phyloP scores from a whole-genome alignment of 305 asterid species.

The Fraxinus velutina region DNA sequence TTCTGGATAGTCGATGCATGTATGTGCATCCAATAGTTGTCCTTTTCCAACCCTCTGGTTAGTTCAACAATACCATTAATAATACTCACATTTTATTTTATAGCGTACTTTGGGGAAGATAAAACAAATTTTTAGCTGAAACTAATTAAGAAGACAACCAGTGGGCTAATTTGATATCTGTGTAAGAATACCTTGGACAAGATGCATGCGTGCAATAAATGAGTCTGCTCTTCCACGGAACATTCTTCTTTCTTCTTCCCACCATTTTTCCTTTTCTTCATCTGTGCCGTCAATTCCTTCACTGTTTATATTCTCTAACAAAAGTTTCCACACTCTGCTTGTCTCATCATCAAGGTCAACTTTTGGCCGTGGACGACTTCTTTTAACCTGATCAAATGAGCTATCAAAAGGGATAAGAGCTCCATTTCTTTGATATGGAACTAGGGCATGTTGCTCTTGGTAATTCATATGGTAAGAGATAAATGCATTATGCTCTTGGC shows the following conservation, averaged over 20 bases:
- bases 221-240: constrained; percentile 90
- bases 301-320: constrained; percentile 81
- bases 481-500: constrained; percentile 33
- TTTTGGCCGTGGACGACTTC: constrained; percentile 65
- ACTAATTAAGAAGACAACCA: constrained; percentile 3
- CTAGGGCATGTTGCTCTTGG: constrained; percentile 53
- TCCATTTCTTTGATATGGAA: constrained; percentile 66
- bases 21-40: background rate
- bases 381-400: constrained; percentile 43
- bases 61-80: background rate
- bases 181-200: constrained; percentile 73
- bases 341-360: constrained; percentile 98
- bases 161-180: constrained; percentile 7
- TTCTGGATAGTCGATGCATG: background rate
- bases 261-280: constrained; percentile 81
- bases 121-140: constrained; percentile 6
- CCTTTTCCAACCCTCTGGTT: background rate
- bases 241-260: constrained; percentile 89
- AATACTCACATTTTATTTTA: background rate
- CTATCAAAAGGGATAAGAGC: constrained; percentile 55
- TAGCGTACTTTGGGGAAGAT: background rate
- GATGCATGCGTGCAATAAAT: constrained; percentile 95
- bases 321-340: constrained; percentile 85
- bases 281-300: constrained; percentile 93
- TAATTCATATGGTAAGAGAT: constrained; percentile 31